Conservation (phyloP, 371 early-diverging fungal genomes). For the Lichtheimia corymbifera region DNA sequence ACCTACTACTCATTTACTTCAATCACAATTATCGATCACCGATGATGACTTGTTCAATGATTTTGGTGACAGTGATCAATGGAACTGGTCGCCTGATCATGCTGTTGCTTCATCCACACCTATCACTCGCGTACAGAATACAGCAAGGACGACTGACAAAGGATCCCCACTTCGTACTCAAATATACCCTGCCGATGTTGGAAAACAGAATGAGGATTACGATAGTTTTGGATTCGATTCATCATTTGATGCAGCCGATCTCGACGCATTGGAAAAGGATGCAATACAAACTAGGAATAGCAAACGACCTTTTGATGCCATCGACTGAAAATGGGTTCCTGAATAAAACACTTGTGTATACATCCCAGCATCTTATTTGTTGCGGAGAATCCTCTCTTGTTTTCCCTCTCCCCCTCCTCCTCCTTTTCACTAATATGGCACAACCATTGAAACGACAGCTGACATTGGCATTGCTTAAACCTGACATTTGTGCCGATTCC, state of each 20-base stretch:
- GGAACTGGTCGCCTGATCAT: conserved; percentile 24
- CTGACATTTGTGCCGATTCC: conserved; percentile 74
- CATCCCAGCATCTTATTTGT: too few relatives aligned
- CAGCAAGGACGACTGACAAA: background rate
- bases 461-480: conserved; percentile 77
- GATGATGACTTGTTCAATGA: conserved; percentile 8
- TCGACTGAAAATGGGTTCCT: background rate
- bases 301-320: conserved; percentile 8
- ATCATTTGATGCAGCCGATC: conserved; percentile 3
- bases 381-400: background rate
- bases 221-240: conserved; percentile 14
- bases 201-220: background rate
- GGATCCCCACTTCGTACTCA: conserved; percentile 6
- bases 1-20: background rate
- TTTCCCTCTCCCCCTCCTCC: background rate
- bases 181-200: conserved; percentile 4
- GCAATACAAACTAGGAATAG: conserved; percentile 2
- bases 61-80: conserved; percentile 11
- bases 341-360: too few relatives aligned
- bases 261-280: conserved; percentile 12
- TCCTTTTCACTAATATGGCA: conserved; percentile 7
- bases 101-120: conserved; percentile 27
- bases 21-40: background rate
- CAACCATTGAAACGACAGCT: conserved; percentile 29
- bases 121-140: background rate